Evolutionary conservation across 345 rosid species (phyloP), one percentile per base, ranked within the genome.

Genomic region (Euclidium syriacum): DNA sequence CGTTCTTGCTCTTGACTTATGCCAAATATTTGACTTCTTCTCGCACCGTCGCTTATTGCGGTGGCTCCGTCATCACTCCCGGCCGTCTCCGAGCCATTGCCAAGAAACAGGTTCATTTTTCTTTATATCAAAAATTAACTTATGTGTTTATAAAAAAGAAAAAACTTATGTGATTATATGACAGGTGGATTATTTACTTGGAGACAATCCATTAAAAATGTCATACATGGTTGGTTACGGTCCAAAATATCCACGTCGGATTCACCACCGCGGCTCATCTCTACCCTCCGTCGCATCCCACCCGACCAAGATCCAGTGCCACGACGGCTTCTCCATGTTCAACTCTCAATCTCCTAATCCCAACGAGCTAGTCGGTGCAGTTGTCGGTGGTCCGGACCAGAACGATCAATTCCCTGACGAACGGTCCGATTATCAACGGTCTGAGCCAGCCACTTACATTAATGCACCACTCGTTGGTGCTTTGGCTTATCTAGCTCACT

Each of bases 211-310:
- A 15, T 65, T 79, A 51, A 80, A 73, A 62, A 81, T 87, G 84
- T 94, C 97, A 22, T 94, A 90, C 72, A 90, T 94, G 97, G 97
- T 94, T 25, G 96, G 92, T 7, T 90, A 86, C 59, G 96, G 99
- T 40, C 75, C 67, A n/a, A 73, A 79, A 56, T 94, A 75, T 73
- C 97, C 99, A 9, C 86, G 65, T 58, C 76, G 95, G 77, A 73
- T 94, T 19, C 99, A 94, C 79, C 99, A 94, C 81, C 79, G 99
- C 68, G 99, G 95, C 12, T 84, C 97, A 18, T 94, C 99, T 0
- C 56, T 84, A 41, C 99, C 97, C 22, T 87, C 90, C 10, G 59
- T 87, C 10, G 70, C 74, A 15, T 39, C 64, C 6, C 99, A 94
- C 61, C 92, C 97, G 22, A 72, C 73, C 26, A 78, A 58, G 79